Conservation (phyloP, 352 stramenopile species). For the Globisporangium barbulae region DNA sequence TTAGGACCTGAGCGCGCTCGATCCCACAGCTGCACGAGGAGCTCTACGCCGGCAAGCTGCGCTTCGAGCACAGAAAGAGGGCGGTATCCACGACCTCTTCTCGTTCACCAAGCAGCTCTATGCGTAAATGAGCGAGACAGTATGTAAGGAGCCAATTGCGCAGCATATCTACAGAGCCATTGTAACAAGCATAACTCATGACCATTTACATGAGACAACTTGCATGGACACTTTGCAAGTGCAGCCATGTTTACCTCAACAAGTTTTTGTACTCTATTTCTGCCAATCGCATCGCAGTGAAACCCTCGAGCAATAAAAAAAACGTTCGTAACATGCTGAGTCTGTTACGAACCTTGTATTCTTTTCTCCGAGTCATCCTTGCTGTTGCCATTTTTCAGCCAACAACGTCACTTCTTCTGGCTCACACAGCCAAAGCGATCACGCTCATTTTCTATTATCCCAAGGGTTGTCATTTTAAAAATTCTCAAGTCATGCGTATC, state of each 20-base stretch:
- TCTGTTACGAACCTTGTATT: neutral
- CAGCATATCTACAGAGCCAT: neutral
- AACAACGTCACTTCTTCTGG: neutral
- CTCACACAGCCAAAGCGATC: neutral
- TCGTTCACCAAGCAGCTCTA: conserved; percentile 92
- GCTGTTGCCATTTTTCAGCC: neutral
- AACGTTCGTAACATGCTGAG: neutral
- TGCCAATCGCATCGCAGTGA: neutral
- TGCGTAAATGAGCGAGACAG: conserved; percentile 24
- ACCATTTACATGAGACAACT: neutral
- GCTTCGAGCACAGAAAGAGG: conserved; percentile 98
- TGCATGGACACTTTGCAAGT: too few relatives aligned
- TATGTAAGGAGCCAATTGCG: neutral
- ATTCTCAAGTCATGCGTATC: conserved; percentile 1
- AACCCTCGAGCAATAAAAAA: neutral
- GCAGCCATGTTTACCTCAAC: too few relatives aligned
- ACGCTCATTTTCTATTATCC: neutral
- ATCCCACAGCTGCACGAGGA: conserved; percentile 81
- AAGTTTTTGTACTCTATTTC: neutral
- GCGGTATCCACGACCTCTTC: conserved; percentile 96
- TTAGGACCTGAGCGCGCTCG: conserved; percentile 92
- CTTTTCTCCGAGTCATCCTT: neutral
- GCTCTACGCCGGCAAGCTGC: conserved; percentile 70
- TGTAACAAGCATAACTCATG: neutral
- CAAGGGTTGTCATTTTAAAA: too few relatives aligned